Evolutionary conservation across 1,284 basidiomycete species (phyloP).

Genomic region (Apiotrichum sp.): DNA sequence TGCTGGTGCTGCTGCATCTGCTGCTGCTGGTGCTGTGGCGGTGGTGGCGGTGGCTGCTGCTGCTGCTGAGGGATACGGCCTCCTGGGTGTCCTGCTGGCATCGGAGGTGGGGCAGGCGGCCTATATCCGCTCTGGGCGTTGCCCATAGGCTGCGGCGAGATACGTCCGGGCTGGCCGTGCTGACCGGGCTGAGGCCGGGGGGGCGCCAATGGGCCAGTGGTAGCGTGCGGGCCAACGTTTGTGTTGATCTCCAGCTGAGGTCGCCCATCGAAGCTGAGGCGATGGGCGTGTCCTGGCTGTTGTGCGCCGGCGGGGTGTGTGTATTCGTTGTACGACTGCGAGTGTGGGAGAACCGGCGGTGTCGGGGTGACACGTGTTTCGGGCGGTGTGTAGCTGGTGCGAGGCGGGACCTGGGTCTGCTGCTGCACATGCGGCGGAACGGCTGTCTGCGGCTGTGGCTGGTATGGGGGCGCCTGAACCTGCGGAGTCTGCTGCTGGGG

Average conservation of each 20-base stretch:
- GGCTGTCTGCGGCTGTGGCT: constrained; percentile 7
- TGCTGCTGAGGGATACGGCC: constrained; percentile 15
- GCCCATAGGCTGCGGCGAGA: constrained; percentile 8
- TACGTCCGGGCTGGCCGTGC: constrained; percentile 49
- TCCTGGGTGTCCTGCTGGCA: not conserved
- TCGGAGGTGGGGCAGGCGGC: not conserved
- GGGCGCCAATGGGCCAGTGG: constrained; percentile 1
- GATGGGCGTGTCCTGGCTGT: constrained; percentile 19
- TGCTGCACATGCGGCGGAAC: constrained; percentile 6
- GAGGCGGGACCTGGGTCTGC: not conserved
- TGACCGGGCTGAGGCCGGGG: constrained; percentile 13
- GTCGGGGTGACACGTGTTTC: constrained; percentile 47
- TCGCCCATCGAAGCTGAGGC: constrained; percentile 3
- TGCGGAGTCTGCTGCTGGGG: constrained; percentile 12
- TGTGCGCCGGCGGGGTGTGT: constrained; percentile 43
- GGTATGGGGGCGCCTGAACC: constrained; percentile 8
- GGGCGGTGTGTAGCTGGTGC: not conserved
- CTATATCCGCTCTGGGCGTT: not conserved
- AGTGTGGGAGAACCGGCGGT: constrained; percentile 47
- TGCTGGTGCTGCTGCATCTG: constrained; percentile 51
- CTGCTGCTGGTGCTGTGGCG: constrained; percentile 22
- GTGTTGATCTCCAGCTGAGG: constrained; percentile 6
- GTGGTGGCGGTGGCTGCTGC: constrained; percentile 11
- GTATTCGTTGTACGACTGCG: constrained; percentile 14
- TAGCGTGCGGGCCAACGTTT: not conserved